Evolutionary conservation across 306 rosid species (phyloP).

Genomic region (Dryas alaskensis): DNA sequence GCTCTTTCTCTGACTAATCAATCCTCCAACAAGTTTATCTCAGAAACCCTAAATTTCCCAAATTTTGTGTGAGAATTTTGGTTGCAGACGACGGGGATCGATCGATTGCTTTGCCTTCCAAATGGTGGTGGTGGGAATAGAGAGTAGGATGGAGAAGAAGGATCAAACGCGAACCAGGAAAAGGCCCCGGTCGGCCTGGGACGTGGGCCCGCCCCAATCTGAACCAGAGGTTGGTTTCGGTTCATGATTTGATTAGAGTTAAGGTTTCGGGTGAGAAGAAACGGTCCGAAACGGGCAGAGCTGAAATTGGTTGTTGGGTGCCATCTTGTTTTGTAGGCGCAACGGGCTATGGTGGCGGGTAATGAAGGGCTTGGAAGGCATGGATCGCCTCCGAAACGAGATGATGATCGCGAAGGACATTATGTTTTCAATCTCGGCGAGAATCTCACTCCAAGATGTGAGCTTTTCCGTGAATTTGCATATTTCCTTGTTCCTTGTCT

Average conservation of each 20-base stretch:
- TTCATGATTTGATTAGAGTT: conserved; percentile 22
- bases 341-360: conserved; percentile 39
- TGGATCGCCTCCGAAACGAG: conserved; percentile 80
- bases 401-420: conserved; percentile 95
- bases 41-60: conserved; percentile 25
- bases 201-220: conserved; percentile 57
- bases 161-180: conserved; percentile 55
- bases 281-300: conserved; percentile 2
- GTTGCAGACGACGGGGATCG: conserved; percentile 31
- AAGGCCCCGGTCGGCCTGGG: conserved; percentile 85
- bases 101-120: background rate
- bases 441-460: conserved; percentile 94
- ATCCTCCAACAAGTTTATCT: background rate
- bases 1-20: background rate
- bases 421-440: conserved; percentile 83
- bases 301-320: conserved; percentile 16
- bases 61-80: conserved; percentile 14
- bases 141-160: conserved; percentile 49
- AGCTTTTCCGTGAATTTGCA: conserved; percentile 6
- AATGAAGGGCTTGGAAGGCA: conserved; percentile 48
- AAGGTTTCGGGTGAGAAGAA: conserved; percentile 31
- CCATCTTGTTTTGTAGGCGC: conserved; percentile 43
- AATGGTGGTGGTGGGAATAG: conserved; percentile 41
- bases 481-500: background rate
- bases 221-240: conserved; percentile 50